phyloP scores from a whole-genome alignment of 495 filamentous ascomycete genomes.

The Tuber microsphaerosporum region DNA sequence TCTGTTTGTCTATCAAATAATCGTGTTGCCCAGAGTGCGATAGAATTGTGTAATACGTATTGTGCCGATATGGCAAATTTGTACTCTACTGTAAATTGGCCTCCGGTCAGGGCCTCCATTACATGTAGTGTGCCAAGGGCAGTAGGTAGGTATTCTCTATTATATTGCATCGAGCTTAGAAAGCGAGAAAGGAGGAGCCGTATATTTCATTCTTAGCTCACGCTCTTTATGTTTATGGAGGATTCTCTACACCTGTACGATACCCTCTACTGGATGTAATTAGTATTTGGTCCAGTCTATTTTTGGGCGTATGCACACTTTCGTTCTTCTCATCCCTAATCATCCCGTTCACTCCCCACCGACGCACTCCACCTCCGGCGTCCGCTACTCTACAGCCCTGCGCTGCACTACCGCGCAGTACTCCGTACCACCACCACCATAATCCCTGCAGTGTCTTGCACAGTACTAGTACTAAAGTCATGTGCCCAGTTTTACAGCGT shows the following conservation, averaged over 20 bases:
- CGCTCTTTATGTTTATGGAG: background rate
- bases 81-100: background rate
- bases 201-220: background rate
- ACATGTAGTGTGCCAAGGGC: background rate
- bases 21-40: background rate
- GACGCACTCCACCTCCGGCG: background rate
- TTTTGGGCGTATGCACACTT: background rate
- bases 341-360: background rate
- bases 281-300: background rate
- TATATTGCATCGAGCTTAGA: background rate
- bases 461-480: background rate
- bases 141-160: background rate
- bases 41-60: background rate
- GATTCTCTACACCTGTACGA: background rate
- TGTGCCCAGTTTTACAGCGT: background rate
- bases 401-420: background rate
- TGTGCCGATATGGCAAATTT: background rate
- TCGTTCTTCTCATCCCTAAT: background rate
- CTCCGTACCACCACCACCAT: background rate
- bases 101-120: background rate
- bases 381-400: background rate
- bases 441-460: background rate
- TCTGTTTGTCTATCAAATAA: background rate
- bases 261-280: background rate
- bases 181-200: background rate